These are phyloP conservation scores for Geranium incanum DNA, from an alignment of 441 rosid genomes.

Conservation along the genomic window DNA sequence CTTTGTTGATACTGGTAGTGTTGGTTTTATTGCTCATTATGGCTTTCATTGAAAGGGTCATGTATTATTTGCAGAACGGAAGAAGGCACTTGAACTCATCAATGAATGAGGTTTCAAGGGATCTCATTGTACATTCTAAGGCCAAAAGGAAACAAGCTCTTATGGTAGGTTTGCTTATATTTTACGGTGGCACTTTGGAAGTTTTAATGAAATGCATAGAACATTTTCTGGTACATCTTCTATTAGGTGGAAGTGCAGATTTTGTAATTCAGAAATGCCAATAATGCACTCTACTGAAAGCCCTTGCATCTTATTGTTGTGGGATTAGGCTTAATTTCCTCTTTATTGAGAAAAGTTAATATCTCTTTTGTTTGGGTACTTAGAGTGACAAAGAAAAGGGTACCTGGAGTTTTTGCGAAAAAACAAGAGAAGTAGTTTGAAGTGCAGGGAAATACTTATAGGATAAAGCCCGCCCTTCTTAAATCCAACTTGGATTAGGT, in stretches of 20 bases:
- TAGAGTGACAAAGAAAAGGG: slow-evolving; percentile 3
- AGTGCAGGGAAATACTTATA: background rate
- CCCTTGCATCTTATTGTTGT: background rate
- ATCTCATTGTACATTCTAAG: slow-evolving; percentile 82
- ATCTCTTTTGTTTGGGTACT: slow-evolving; percentile 2
- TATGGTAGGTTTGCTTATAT: slow-evolving; percentile 36
- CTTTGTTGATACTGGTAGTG: slow-evolving; percentile 9
- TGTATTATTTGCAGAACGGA: slow-evolving; percentile 66
- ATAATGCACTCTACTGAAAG: background rate
- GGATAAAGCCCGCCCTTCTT: background rate
- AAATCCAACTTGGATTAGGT: background rate
- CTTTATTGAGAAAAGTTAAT: background rate
- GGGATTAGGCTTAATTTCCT: background rate
- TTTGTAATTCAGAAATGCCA: background rate
- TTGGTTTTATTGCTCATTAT: slow-evolving; percentile 16
- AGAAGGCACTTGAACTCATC: slow-evolving; percentile 86
- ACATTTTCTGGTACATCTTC: background rate
- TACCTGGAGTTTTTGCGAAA: background rate
- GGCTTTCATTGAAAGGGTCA: slow-evolving; percentile 19
- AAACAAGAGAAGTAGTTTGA: background rate
- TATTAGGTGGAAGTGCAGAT: background rate
- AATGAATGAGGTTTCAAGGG: slow-evolving; percentile 89
- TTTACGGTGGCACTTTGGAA: background rate
- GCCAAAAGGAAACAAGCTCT: slow-evolving; percentile 93
- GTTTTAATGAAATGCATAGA: background rate